Evolutionary conservation across 345 rosid genomes (phyloP).

Genomic region (Heritiera littoralis): DNA sequence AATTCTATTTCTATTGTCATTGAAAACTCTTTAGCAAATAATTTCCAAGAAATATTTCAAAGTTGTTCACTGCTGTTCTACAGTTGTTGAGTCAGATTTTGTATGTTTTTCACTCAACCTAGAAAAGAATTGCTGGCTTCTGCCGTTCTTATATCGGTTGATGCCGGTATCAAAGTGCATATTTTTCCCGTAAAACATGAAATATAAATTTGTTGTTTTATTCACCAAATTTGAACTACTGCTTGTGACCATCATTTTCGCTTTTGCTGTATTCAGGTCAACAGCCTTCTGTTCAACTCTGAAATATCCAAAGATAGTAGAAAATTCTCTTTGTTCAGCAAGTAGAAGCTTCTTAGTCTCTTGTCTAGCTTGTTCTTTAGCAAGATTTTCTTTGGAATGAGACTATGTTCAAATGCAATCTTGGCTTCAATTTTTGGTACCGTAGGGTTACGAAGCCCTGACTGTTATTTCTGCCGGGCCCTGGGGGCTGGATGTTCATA

Average conservation of each 20-base stretch:
- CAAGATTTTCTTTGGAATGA: background rate
- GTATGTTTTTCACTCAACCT: background rate
- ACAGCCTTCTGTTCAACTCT: background rate
- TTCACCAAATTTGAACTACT: background rate
- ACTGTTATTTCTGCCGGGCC: background rate
- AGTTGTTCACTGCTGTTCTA: background rate
- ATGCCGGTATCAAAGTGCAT: background rate
- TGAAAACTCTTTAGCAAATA: background rate
- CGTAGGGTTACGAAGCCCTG: background rate
- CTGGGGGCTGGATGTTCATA: background rate
- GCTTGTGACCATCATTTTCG: background rate
- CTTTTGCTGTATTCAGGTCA: constrained; percentile 12
- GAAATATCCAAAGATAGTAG: background rate
- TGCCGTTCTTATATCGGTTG: background rate
- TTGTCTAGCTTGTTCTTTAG: background rate
- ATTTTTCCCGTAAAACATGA: background rate
- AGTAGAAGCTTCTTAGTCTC: background rate
- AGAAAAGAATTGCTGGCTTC: background rate
- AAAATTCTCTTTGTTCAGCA: background rate
- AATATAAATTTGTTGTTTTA: background rate
- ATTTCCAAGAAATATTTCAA: background rate
- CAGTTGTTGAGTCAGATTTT: background rate
- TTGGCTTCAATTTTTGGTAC: background rate
- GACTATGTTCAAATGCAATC: background rate
- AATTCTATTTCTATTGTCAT: background rate